phyloP scores from a whole-genome alignment of 345 rosid species.

The Aquilaria sinensis region DNA sequence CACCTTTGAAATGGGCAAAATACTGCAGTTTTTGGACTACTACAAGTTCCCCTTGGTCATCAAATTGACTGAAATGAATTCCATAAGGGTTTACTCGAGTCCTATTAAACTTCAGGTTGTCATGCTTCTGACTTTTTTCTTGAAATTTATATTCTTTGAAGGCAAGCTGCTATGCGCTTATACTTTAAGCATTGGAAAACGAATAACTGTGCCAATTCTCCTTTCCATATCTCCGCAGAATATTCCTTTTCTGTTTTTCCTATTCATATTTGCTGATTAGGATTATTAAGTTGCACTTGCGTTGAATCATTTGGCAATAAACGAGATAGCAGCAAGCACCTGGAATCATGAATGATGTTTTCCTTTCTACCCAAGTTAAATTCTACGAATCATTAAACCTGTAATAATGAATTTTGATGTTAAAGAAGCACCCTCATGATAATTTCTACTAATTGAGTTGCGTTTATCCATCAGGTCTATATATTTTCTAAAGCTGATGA shows the following conservation, averaged over 20 bases:
- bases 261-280: neutral
- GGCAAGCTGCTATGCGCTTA: neutral
- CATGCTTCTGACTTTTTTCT: constrained; percentile 4
- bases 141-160: neutral
- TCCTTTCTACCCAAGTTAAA: no score
- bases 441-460: neutral
- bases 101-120: constrained; percentile 75
- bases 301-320: no score
- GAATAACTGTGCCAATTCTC: no score
- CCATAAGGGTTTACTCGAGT: constrained; percentile 67
- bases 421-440: no score
- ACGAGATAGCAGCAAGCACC: no score
- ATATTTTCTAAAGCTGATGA: constrained; percentile 62
- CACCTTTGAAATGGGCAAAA: constrained; percentile 37
- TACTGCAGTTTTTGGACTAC: constrained; percentile 55
- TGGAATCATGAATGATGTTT: no score
- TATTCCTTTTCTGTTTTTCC: neutral
- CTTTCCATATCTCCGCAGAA: neutral
- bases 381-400: no score
- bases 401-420: no score
- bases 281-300: no score
- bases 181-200: no score
- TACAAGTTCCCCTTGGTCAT: constrained; percentile 84
- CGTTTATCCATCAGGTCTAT: constrained; percentile 37
- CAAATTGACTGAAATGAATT: constrained; percentile 63